Evolutionary conservation across 2,329 filamentous ascomycete species (phyloP), one percentile per base, ranked within the genome.

Genomic region (Trichoderma asperellum): DNA sequence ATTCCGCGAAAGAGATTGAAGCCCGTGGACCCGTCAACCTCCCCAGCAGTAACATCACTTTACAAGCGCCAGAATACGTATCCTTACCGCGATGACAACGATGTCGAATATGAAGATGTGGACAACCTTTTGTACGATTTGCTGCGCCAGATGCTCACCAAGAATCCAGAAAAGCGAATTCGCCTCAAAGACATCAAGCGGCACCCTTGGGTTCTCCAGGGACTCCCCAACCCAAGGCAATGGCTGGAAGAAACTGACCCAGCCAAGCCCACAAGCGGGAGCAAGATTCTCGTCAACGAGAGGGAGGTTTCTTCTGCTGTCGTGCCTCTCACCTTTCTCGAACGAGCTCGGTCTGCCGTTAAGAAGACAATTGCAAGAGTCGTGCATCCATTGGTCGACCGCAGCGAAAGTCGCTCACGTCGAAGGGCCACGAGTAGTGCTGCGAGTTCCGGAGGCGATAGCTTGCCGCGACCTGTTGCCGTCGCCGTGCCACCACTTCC

Each of bases 231-330:
- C 73, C 87, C 91, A 47, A 83, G 88, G 37, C 85, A 86, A 11
- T 99, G 96, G 96, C 88, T 97, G n/a, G 93, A 97, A 74, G 93
- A 97, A 72, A 97, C 94, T 0, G 95, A 98, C 75, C 94, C 94
- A 2, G 90, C 89, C 47, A 87, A 90, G 43, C 91, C 91, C 70
- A 91, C 89, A 37, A 88, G 92, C 68, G 94, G 93, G 73, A 90
- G 91, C 77, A 93, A 89, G 79, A 98, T 99, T 75, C 91, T 97
- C 78, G 93, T 98, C 59, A 94, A 97, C 70, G 93, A 93, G 73
- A 90, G 90, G 76, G 96, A 99, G 80, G 89, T 99, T 75, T 94
- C 93, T 57, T 88, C 89, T 68, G 96, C 96, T 68, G 96, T 99
- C 68, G 91, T 97, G 18, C 94, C 94, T 43, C 88, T 97, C 62